Conservation (phyloP, 1,284 basidiomycete species). For the Ganoderma lingzhi region DNA sequence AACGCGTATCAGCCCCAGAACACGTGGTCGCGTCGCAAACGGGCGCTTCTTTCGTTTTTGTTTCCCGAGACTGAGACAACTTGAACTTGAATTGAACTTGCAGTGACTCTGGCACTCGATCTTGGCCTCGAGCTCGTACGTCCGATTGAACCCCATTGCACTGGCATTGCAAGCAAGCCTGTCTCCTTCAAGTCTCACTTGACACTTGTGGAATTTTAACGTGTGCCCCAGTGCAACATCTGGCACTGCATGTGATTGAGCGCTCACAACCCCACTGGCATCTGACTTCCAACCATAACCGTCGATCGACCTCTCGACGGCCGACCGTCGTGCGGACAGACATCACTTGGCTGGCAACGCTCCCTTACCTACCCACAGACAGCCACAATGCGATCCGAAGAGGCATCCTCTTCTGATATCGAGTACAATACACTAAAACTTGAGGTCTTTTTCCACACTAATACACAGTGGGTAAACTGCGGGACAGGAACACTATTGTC, state of each 20-base stretch:
- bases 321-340: background rate
- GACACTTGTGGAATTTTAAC: background rate
- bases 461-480: background rate
- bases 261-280: background rate
- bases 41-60: background rate
- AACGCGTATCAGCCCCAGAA: slow-evolving; percentile 24
- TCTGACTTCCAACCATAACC: background rate
- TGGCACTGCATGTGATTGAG: background rate
- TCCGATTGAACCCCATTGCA: background rate
- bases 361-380: background rate
- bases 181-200: background rate
- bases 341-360: background rate
- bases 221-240: background rate
- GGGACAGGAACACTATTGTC: background rate
- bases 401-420: background rate
- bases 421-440: background rate
- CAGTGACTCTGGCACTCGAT: too few species aligned
- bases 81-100: too few species aligned
- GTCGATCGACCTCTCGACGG: background rate
- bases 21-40: slow-evolving; percentile 28
- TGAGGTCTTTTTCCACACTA: background rate
- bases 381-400: background rate
- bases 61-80: background rate
- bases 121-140: background rate
- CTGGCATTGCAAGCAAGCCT: background rate